Base-by-base conservation (phyloP, 2,329 filamentous ascomycete genomes). In the Calonectria leucothoes region DNA sequence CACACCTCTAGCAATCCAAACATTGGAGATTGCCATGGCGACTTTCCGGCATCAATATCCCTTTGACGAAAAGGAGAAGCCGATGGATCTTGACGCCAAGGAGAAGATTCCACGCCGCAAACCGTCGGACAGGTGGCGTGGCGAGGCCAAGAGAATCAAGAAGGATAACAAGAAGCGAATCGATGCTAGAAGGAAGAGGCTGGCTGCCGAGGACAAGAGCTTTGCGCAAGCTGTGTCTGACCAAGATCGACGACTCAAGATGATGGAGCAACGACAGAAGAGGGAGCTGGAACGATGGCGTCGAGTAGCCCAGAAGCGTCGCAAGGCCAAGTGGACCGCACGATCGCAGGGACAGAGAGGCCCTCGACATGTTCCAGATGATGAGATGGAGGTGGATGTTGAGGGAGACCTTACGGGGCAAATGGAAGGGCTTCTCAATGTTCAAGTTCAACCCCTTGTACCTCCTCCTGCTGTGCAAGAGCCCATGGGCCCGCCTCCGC, bases 11-110 rank as follows among this genome's bases (percentile, higher is more conserved):
- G 35, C 51, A 11, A 29, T 79, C 8, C 23, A 64, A 6, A 48
- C 64, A 17, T 57, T 79, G n/a, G 67, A 67, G 42, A 14, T 31
- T 5, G 55, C 35, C 5, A 79, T 79, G 71, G 42, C 49, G 39
- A 73, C 78, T 4, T 35, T 4, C 2, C 61, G 55, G 7, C 23
- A 71, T 27, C 39, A 79, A 31, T 78, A 75, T 33, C 14, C 59
- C 6, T 79, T 69, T 29, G 1, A 64, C 10, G 1, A 4, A 0
- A 23, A 23, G 1, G 77, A 79, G 23, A 2, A 11, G 15, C 63
- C 66, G 10, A 55, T 74, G 17, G 67, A 76, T 48, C 42, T 77
- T n/a, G 71, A 74, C 17, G 10, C n/a, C 1, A 15, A 48, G 6
- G 57, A 70, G 17, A 29, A 37, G 6, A 27, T 52, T 4, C 12